Percentiles rank a stretch among this genome's conserved stretches.
Evolutionary conservation across 2,329 filamentous ascomycete genomes (phyloP).

Genomic region (Elsinoe ampelina): DNA sequence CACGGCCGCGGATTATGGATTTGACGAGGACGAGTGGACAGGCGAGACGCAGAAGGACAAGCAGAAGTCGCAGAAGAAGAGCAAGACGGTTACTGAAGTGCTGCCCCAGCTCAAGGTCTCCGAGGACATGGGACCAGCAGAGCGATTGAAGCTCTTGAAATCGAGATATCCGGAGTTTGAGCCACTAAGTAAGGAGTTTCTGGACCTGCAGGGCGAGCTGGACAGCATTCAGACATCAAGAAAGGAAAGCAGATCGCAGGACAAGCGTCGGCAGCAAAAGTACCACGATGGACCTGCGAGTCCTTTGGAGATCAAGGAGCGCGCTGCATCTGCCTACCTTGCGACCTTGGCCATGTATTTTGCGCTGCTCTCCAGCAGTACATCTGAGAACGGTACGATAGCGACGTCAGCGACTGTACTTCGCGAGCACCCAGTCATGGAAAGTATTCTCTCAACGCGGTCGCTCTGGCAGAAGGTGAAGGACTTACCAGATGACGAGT

Average conservation of each 20-base stretch:
- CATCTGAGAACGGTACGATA: conserved; percentile 40
- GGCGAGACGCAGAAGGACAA: conserved; percentile 35
- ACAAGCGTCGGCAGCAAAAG: background rate
- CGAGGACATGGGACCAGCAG: conserved; percentile 64
- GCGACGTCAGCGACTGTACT: conserved; percentile 68
- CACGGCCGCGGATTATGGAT: conserved; percentile 85
- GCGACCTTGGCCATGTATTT: conserved; percentile 89
- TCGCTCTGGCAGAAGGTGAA: conserved; percentile 71
- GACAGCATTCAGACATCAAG: conserved; percentile 14
- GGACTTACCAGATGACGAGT: conserved; percentile 36
- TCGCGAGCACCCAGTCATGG: conserved; percentile 86
- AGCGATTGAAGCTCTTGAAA: conserved; percentile 65
- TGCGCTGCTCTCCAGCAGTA: conserved; percentile 75
- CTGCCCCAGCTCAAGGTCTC: conserved; percentile 75
- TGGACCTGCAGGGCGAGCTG: conserved; percentile 49
- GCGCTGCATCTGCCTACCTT: conserved; percentile 76
- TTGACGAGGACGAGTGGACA: conserved; percentile 83
- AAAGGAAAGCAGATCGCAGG: background rate
- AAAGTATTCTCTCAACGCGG: conserved; percentile 67
- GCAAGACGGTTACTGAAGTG: conserved; percentile 66
- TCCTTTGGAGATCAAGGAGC: conserved; percentile 52
- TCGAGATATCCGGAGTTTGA: conserved; percentile 88
- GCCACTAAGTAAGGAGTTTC: conserved; percentile 69
- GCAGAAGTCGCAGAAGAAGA: conserved; percentile 36
- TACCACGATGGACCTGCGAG: conserved; percentile 14